Evolutionary conservation across 2,329 filamentous ascomycete species (phyloP).

Genomic region (Zymoseptoria pseudotritici): DNA sequence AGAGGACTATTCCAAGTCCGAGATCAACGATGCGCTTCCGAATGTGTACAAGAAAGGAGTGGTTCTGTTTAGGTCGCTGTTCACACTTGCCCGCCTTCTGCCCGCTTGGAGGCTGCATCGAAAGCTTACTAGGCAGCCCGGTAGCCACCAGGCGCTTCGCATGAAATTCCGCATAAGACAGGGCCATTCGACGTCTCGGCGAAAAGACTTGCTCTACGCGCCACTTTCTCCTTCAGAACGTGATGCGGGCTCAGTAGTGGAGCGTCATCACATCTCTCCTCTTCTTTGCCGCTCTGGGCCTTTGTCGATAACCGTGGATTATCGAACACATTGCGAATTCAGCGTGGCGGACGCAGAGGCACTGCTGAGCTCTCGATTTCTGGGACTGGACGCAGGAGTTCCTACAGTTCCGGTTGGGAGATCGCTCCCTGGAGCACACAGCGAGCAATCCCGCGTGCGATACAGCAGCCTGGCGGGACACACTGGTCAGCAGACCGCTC

Average conservation of each 20-base stretch:
- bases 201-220: slow-evolving; percentile 61
- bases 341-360: slow-evolving; percentile 86
- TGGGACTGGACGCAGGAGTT: slow-evolving; percentile 67
- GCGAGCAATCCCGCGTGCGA: slow-evolving; percentile 34
- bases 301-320: slow-evolving; percentile 72
- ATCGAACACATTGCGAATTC: slow-evolving; percentile 84
- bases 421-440: slow-evolving; percentile 35
- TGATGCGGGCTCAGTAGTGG: slow-evolving; percentile 48
- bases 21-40: slow-evolving; percentile 58
- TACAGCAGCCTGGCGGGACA: slow-evolving; percentile 19
- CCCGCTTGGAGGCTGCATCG: slow-evolving; percentile 82
- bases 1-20: slow-evolving; percentile 46
- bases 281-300: slow-evolving; percentile 81
- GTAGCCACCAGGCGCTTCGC: slow-evolving; percentile 55
- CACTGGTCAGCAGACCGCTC: slow-evolving; percentile 10
- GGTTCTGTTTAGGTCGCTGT: slow-evolving; percentile 85
- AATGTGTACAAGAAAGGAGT: slow-evolving; percentile 97
- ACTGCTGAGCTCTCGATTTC: slow-evolving; percentile 83
- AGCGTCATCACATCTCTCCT: slow-evolving; percentile 72
- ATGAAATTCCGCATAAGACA: slow-evolving; percentile 71
- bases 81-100: slow-evolving; percentile 70
- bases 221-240: slow-evolving; percentile 59
- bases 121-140: slow-evolving; percentile 61
- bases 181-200: slow-evolving; percentile 43
- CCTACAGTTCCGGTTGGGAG: slow-evolving; percentile 17